phyloP scores from a whole-genome alignment of 306 rosid species.

The apple (Malus domestica) region DNA sequence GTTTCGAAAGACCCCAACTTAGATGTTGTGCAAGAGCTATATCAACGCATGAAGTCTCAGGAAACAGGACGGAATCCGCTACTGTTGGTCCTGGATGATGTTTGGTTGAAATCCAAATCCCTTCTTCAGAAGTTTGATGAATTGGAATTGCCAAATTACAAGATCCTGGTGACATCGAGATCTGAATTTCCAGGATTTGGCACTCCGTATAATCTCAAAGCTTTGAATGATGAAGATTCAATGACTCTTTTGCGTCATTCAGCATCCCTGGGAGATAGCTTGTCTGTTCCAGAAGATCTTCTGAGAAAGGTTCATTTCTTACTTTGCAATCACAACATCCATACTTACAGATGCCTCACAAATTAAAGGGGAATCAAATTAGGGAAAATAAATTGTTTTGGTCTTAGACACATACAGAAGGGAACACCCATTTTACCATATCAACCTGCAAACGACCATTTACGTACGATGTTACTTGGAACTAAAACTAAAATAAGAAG shows the following conservation, averaged over 20 bases:
- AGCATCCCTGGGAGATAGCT: conserved; percentile 26
- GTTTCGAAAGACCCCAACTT: conserved; percentile 32
- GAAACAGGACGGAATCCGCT: conserved; percentile 15
- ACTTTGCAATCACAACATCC: conserved; percentile 7
- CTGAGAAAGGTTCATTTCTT: not conserved
- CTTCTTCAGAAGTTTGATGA: conserved; percentile 40
- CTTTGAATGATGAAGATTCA: conserved; percentile 36
- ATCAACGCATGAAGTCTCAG: conserved; percentile 12
- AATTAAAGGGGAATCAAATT: not conserved
- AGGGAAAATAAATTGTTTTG: not conserved
- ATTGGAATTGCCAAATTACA: conserved; percentile 24
- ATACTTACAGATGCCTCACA: not conserved
- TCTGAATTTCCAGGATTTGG: conserved; percentile 29
- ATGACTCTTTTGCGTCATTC: conserved; percentile 30
- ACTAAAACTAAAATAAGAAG: not conserved
- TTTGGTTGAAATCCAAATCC: conserved; percentile 31
- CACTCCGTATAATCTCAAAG: conserved; percentile 10
- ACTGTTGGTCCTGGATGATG: conserved; percentile 55
- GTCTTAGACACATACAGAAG: not conserved
- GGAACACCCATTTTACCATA: conserved; percentile 6
- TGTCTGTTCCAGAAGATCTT: conserved; percentile 23
- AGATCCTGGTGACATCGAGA: conserved; percentile 61
- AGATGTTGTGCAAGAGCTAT: conserved; percentile 28
- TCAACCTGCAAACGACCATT: not conserved
- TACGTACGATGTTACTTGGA: not conserved